Evolutionary conservation across 768 basidiomycete genomes (phyloP).

Genomic region (Boletus fagicola): DNA sequence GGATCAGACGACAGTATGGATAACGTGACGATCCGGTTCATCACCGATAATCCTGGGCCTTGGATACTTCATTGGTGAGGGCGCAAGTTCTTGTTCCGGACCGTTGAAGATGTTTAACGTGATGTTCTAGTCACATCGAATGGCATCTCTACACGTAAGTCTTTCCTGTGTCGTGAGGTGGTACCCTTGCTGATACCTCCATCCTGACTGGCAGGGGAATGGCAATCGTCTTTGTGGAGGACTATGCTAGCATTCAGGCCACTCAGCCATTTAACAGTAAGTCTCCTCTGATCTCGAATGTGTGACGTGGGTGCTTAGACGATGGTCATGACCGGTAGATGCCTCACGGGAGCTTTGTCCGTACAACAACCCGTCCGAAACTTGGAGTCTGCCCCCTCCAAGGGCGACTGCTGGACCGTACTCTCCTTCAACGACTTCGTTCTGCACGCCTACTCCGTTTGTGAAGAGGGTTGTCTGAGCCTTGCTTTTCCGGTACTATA

Average conservation of each 20-base stretch:
- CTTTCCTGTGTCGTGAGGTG: too few relatives aligned
- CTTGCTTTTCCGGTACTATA: not conserved
- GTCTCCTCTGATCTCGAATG: not conserved
- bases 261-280: not conserved
- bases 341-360: not conserved
- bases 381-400: constrained; percentile 6
- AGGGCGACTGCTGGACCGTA: constrained; percentile 8
- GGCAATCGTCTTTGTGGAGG: constrained; percentile 16
- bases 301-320: not conserved
- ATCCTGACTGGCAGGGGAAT: constrained; percentile 5
- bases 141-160: constrained; percentile 25
- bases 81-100: not conserved
- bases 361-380: constrained; percentile 10
- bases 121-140: constrained; percentile 26
- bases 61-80: constrained; percentile 47
- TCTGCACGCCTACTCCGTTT: constrained; percentile 4
- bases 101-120: not conserved
- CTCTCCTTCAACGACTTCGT: not conserved
- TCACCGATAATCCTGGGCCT: constrained; percentile 66
- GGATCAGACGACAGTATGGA: constrained; percentile 35
- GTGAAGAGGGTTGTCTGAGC: not conserved
- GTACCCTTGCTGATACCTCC: not conserved
- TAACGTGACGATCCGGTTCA: constrained; percentile 52
- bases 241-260: constrained; percentile 3
- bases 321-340: not conserved